Conservation (phyloP, 2,329 filamentous ascomycete species). For the Alternaria triticina region DNA sequence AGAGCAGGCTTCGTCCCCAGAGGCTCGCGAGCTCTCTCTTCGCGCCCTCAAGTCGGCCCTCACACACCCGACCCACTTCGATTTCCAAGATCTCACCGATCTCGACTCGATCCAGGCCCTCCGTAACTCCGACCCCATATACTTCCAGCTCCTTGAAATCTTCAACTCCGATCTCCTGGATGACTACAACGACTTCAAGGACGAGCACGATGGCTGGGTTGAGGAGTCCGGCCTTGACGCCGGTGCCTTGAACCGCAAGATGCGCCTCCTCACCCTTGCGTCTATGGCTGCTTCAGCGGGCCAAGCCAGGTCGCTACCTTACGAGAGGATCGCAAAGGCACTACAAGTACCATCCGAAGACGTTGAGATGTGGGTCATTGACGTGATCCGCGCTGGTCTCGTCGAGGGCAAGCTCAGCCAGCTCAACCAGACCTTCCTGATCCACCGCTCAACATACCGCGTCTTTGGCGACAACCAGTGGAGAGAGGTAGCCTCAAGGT, state of each 20-base stretch:
- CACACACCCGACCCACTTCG: conserved; percentile 69
- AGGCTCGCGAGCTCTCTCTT: conserved; percentile 65
- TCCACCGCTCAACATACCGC: conserved; percentile 94
- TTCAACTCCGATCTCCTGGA: conserved; percentile 94
- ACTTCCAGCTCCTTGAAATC: conserved; percentile 92
- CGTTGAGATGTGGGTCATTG: conserved; percentile 98
- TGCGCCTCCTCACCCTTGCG: conserved; percentile 91
- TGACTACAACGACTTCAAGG: conserved; percentile 93
- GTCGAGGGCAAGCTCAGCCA: conserved; percentile 97
- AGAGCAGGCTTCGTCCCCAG: conserved; percentile 60
- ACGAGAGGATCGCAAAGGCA: conserved; percentile 81
- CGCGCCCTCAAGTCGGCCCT: conserved; percentile 72
- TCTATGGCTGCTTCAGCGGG: conserved; percentile 80
- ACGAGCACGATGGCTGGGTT: conserved; percentile 86
- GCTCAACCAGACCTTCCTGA: conserved; percentile 88
- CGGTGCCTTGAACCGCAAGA: conserved; percentile 85
- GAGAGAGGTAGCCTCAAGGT: conserved; percentile 86
- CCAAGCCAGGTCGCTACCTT: conserved; percentile 85
- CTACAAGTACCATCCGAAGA: conserved; percentile 83
- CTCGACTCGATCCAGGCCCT: conserved; percentile 85
- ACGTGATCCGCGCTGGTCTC: conserved; percentile 92
- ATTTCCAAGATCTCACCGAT: conserved; percentile 74
- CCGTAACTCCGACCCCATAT: conserved; percentile 79
- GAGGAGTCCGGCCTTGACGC: conserved; percentile 76
- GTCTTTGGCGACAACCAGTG: conserved; percentile 99